Conservation (phyloP, 768 basidiomycete genomes). For the Termitomyces sp. region DNA sequence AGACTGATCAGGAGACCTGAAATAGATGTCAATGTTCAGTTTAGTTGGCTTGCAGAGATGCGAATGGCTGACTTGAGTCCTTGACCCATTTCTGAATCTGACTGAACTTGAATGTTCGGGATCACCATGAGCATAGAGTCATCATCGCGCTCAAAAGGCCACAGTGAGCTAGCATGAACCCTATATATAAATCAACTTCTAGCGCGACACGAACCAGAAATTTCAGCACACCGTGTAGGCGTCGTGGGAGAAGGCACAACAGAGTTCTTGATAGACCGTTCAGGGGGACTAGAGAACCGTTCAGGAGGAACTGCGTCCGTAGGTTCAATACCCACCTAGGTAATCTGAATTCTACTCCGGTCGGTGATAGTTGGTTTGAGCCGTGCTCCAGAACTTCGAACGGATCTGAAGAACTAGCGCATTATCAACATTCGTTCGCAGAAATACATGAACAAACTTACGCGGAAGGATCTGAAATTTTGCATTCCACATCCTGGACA, state of each 20-base stretch:
- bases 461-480: not conserved
- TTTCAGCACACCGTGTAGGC: slow-evolving; percentile 8
- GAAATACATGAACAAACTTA: not conserved
- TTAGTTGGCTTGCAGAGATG: not conserved
- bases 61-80: not conserved
- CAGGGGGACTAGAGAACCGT: slow-evolving; percentile 1
- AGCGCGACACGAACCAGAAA: not conserved
- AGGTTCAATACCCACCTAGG: not conserved
- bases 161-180: not conserved
- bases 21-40: not conserved
- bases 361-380: not conserved
- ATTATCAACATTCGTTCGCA: not conserved
- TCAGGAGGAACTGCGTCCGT: not conserved
- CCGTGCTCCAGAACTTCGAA: slow-evolving; percentile 2
- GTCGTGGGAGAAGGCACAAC: not conserved
- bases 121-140: not conserved
- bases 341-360: not conserved
- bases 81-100: not conserved
- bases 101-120: not conserved
- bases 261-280: not conserved
- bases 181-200: not conserved
- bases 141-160: not conserved
- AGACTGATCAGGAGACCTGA: not conserved
- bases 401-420: slow-evolving; percentile 7
- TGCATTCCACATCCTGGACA: slow-evolving; percentile 17